Percentiles rank a stretch among this genome's conserved stretches.
Conservation (phyloP, 371 early-diverging fungal genomes). For the Mortierella sp. region DNA sequence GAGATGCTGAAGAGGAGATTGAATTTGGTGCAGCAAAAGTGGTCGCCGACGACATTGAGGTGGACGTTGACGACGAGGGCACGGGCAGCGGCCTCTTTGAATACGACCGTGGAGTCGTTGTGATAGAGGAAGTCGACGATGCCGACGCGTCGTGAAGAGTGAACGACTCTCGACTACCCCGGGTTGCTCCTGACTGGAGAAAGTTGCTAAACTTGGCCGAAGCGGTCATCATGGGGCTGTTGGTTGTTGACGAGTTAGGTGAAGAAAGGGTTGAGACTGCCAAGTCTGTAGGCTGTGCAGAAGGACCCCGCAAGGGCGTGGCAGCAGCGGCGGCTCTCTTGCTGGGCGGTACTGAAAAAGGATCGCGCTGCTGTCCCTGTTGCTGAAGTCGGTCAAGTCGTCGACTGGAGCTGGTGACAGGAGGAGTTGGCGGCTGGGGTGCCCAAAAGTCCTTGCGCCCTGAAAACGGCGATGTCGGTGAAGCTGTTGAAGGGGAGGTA, state of each 20-base stretch:
- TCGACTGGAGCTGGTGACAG: constrained; percentile 12
- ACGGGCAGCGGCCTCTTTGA: constrained; percentile 34
- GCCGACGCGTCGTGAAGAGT: constrained; percentile 12
- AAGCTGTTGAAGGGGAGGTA: constrained; percentile 34
- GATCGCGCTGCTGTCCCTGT: constrained; percentile 2
- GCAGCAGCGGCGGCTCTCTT: constrained; percentile 5
- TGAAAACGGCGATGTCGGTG: constrained; percentile 48
- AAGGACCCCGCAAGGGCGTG: constrained; percentile 19
- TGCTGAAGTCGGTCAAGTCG: constrained; percentile 8
- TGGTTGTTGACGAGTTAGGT: constrained; percentile 8
- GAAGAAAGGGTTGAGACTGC: not conserved
- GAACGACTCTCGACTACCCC: constrained; percentile 23
- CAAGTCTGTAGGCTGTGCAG: not conserved
- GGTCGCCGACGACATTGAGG: not conserved
- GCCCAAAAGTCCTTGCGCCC: constrained; percentile 21
- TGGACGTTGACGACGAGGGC: constrained; percentile 11
- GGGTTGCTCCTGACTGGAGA: constrained; percentile 24
- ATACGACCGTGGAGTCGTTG: constrained; percentile 14
- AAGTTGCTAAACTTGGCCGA: constrained; percentile 39
- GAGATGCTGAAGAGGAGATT: constrained; percentile 14
- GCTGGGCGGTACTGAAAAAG: constrained; percentile 3
- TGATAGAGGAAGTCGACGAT: constrained; percentile 2
- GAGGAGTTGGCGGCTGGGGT: constrained; percentile 42
- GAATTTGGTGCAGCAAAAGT: constrained; percentile 3
- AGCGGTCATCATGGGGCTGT: constrained; percentile 35